phyloP scores from a whole-genome alignment of 1,139 yeast species.

The Lodderomyces jiufengensis region DNA sequence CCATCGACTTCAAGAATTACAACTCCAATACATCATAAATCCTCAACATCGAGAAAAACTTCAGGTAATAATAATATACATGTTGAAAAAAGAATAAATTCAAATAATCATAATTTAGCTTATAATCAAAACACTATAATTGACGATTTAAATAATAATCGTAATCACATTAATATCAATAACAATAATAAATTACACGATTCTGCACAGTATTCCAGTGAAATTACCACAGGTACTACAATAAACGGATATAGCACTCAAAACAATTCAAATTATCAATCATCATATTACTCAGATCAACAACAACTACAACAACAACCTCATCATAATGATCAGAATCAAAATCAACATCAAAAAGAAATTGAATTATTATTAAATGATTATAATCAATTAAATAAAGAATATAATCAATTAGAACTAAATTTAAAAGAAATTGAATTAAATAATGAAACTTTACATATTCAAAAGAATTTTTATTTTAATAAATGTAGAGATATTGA shows the following conservation, averaged over 20 bases:
- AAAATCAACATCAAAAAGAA: constrained; percentile 45
- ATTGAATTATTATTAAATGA: constrained; percentile 10
- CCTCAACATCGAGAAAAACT: neutral
- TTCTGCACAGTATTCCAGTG: too few species aligned
- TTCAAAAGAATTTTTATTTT: constrained; percentile 87
- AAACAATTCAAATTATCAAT: too few species aligned
- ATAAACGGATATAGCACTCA: too few species aligned
- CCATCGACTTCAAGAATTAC: constrained; percentile 5
- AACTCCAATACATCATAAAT: constrained; percentile 5
- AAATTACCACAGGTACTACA: too few species aligned
- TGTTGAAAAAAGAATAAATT: too few species aligned
- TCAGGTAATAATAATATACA: neutral
- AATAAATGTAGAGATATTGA: constrained; percentile 87
- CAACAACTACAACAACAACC: constrained; percentile 1
- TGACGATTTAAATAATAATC: neutral
- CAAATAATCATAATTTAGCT: too few species aligned
- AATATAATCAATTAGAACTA: constrained; percentile 38
- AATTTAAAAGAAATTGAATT: constrained; percentile 53
- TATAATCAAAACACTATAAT: too few species aligned
- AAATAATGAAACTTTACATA: constrained; percentile 26
- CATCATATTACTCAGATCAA: neutral
- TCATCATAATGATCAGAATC: neutral
- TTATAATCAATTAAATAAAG: constrained; percentile 24
- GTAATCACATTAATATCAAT: neutral
- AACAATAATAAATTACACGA: too few species aligned